Percentiles rank a stretch among this genome's conserved stretches.
These are phyloP conservation scores for Sordariomycetes sp. DNA, from an alignment of 2,329 filamentous ascomycete genomes.

Conservation along the genomic window DNA sequence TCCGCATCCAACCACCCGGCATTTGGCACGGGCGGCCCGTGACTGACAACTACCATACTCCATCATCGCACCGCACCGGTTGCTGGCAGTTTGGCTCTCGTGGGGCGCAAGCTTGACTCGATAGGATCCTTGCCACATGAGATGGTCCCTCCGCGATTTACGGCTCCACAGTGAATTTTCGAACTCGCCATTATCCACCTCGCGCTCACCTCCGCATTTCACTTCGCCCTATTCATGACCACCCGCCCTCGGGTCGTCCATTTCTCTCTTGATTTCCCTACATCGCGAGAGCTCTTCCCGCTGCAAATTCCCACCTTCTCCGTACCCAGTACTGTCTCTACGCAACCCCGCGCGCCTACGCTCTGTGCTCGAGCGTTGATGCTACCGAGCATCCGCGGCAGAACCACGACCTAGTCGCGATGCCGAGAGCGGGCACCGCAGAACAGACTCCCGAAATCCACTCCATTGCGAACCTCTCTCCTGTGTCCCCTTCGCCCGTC, in stretches of 20 bases:
- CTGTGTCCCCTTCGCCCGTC: slow-evolving; percentile 37
- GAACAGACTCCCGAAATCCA: slow-evolving; percentile 23
- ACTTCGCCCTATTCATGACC: not conserved
- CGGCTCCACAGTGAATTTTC: not conserved
- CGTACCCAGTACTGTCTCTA: not conserved
- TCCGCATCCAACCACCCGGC: not conserved
- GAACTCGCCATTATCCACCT: not conserved
- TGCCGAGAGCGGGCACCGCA: not conserved
- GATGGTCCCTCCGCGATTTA: not conserved
- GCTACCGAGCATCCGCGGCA: not conserved
- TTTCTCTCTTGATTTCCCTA: not conserved
- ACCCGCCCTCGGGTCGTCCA: not conserved
- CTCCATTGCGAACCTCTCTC: slow-evolving; percentile 41
- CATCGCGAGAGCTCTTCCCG: not conserved
- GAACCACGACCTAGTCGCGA: not conserved
- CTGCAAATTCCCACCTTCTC: not conserved
- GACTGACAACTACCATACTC: not conserved
- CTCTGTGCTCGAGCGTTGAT: not conserved
- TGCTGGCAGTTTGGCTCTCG: not conserved
- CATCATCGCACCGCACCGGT: not conserved
- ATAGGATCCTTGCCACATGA: not conserved
- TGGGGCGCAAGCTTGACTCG: not conserved
- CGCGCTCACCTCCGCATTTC: not conserved
- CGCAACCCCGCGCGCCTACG: not conserved
- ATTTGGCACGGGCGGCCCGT: too few relatives aligned